phyloP scores from a whole-genome alignment of 495 filamentous ascomycete genomes.

The Rhizodiscina lignyota region DNA sequence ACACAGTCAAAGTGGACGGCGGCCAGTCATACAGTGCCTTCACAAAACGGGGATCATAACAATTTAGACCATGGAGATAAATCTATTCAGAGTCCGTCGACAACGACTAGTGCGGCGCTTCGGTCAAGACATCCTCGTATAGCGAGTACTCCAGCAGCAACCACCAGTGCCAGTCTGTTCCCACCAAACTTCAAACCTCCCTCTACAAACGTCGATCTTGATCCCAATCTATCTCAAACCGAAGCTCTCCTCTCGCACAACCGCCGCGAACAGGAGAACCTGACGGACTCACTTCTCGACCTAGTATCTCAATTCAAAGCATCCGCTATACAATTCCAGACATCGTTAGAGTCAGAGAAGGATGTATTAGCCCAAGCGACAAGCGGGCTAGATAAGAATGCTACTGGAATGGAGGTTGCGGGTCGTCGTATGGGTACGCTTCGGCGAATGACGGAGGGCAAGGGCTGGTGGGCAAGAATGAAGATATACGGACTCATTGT shows the following conservation, averaged over 20 bases:
- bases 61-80: too few species aligned
- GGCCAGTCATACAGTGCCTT: slow-evolving; percentile 3
- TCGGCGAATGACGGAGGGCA: slow-evolving; percentile 61
- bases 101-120: slow-evolving; percentile 13
- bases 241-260: slow-evolving; percentile 60
- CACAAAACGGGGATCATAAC: slow-evolving; percentile 3
- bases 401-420: slow-evolving; percentile 55
- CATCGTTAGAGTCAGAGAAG: slow-evolving; percentile 53
- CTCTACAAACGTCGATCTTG: slow-evolving; percentile 11
- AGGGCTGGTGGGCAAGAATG: slow-evolving; percentile 75
- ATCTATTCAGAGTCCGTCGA: slow-evolving; percentile 9
- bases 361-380: slow-evolving; percentile 50
- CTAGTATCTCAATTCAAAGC: slow-evolving; percentile 67
- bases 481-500: slow-evolving; percentile 72
- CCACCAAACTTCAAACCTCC: slow-evolving; percentile 4
- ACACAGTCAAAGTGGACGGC: slow-evolving; percentile 13
- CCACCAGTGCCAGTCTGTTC: slow-evolving; percentile 16
- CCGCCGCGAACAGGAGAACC: slow-evolving; percentile 64
- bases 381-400: slow-evolving; percentile 60
- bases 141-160: slow-evolving; percentile 8
- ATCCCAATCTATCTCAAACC: slow-evolving; percentile 23
- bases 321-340: slow-evolving; percentile 51
- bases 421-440: slow-evolving; percentile 57
- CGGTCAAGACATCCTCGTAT: slow-evolving; percentile 13
- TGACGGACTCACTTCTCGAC: slow-evolving; percentile 60